Evolutionary conservation across 2,329 filamentous ascomycete genomes (phyloP), one percentile per base, ranked within the genome.

Genomic region (Biscogniauxia marginata): DNA sequence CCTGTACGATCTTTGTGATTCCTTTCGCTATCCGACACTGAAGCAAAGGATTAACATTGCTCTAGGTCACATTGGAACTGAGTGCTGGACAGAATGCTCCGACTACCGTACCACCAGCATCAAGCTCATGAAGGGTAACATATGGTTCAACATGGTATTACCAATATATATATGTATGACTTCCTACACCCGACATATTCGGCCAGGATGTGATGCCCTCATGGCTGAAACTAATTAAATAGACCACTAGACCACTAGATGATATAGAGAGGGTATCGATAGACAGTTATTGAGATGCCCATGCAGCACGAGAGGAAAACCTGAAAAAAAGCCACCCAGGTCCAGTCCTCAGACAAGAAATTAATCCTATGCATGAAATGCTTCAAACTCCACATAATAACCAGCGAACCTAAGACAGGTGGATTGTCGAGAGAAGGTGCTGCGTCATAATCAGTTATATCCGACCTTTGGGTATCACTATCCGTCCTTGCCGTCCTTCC

Each of bases 1-100:
- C 86, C 86, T 53, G 86, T 88, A 71, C 66, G 77, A 66, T 50
- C 21, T 7, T 25, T 21, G 23, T 45, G 39, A 18, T 54, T 16
- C 20, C 8, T 44, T 19, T 30, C 21, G n/a, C 22, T 3, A 19
- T 16, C 24, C n/a, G 7, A 16, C 30, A 7, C 60, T 46, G 45
- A 39, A 45, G 20, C 3, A 46, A 44, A 45, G 39, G 44, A n/a
- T 51, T 64, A 46, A 60, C 61, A 22, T 63, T 22, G 48, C 51
- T 39, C 21, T 39, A 77, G 75, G 74, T 77, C 56, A 77, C 75
- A 18, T 62, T 77, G 43, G 73, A 75, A 53, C 49, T 76, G 43
- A 66, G 64, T 54, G 66, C 63, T 51, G 56, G 59, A n/a, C 64
- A 58, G 24, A 66, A 63, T 48, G 39, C 55, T 19, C 46, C 50